Evolutionary conservation across 106 monocot species (phyloP), one percentile per base, ranked within the genome.

Genomic region (Amphibolis antarctica): DNA sequence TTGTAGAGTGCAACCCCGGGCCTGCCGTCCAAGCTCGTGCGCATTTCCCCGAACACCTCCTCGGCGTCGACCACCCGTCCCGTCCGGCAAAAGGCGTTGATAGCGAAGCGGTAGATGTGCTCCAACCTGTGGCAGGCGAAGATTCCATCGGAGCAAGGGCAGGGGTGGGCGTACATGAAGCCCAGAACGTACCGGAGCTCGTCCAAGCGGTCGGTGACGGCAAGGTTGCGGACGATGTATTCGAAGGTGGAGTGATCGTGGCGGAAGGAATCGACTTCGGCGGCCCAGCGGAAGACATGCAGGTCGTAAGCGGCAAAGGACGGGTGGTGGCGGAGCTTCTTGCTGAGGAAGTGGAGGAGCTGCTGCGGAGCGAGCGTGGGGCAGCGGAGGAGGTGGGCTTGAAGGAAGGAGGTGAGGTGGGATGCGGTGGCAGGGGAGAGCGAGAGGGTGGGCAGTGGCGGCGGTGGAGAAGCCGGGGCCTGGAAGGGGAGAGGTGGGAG

Each of bases 241-340:
- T 72, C 71, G 71, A 76, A 79, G 66, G 81, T 75, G 72, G 62
- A 21, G 79, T 86, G 89, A 62, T 85, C 85, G 70, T 78, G 94
- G 71, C 82, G 75, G 74, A 81, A 89, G 75, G 81, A 60, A 59
- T 68, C 69, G 60, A 81, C 53, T 60, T 58, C 30, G 69, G 82
- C n/a, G 28, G 80, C 86, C 84, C 84, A 84, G 47, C 65, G 61
- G 76, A 92, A 80, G 60, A 92, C 69, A 30, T 75, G 67, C 67
- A 87, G 76, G 62, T 85, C 82, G 79, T 81, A 82, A 24, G 70
- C 56, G 46, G 81, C 58, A 52, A 85, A 69, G 63, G 63, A 25
- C 46, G 78, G 88, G 75, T 80, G 87, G 78, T 88, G 76, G 43
- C 69, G 78, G 66, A 85, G 68, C 61, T 36, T 36, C 36, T 36